phyloP scores from a whole-genome alignment of 495 filamentous ascomycete genomes.

The Penicillium alfredii region DNA sequence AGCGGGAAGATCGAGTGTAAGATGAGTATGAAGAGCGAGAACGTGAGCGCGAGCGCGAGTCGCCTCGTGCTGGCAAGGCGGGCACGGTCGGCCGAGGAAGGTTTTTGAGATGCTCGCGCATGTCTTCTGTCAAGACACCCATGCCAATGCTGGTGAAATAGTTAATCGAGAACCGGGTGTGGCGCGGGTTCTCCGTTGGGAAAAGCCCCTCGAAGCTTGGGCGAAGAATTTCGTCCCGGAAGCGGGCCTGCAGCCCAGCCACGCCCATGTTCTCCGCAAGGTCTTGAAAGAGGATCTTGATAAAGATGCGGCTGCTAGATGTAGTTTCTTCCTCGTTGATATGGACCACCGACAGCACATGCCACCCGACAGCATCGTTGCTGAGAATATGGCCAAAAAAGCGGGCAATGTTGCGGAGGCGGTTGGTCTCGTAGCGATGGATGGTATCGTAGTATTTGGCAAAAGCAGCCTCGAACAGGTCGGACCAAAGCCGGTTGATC shows the following conservation, averaged over 20 bases:
- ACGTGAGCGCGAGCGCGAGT: slow-evolving; percentile 32
- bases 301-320: slow-evolving; percentile 89
- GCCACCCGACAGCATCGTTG: slow-evolving; percentile 86
- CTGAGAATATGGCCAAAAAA: slow-evolving; percentile 92
- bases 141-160: slow-evolving; percentile 98
- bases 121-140: slow-evolving; percentile 88
- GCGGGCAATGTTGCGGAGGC: slow-evolving; percentile 84
- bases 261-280: slow-evolving; percentile 81
- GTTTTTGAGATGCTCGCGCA: slow-evolving; percentile 85
- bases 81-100: slow-evolving; percentile 70
- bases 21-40: slow-evolving; percentile 43
- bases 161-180: slow-evolving; percentile 96
- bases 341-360: slow-evolving; percentile 75
- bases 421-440: slow-evolving; percentile 92
- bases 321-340: slow-evolving; percentile 97
- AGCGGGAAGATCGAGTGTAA: slow-evolving; percentile 31
- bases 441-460: slow-evolving; percentile 95
- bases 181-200: slow-evolving; percentile 75
- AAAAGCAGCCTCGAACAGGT: slow-evolving; percentile 84
- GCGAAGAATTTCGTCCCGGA: slow-evolving; percentile 71
- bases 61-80: slow-evolving; percentile 47
- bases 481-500: slow-evolving; percentile 89
- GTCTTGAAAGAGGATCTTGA: slow-evolving; percentile 96
- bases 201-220: slow-evolving; percentile 83
- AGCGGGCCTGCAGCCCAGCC: slow-evolving; percentile 63